phyloP scores from a whole-genome alignment of 2,329 filamentous ascomycete genomes.

The Daldinia eschscholtzii region DNA sequence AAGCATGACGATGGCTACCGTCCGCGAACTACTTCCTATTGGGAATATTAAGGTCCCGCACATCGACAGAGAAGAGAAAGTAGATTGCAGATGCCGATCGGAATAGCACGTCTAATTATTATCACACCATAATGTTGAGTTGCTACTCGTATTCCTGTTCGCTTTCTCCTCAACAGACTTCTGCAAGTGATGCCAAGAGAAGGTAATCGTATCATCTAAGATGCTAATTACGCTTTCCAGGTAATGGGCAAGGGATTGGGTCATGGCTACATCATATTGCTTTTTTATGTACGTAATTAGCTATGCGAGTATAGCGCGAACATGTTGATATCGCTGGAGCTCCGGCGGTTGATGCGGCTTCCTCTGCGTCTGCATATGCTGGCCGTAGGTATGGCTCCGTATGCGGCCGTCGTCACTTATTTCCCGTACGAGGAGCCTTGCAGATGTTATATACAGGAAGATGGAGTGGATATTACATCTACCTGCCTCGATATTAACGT shows the following conservation, averaged over 20 bases:
- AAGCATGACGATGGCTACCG: neutral
- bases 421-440: constrained; percentile 7
- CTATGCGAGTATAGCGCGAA: constrained; percentile 1
- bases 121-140: neutral
- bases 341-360: constrained; percentile 2
- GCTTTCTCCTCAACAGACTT: neutral
- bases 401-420: constrained; percentile 23
- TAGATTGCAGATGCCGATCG: constrained; percentile 12
- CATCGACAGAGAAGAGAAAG: neutral
- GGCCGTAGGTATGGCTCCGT: constrained; percentile 5
- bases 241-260: neutral
- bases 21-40: neutral
- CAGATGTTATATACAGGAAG: constrained; percentile 10
- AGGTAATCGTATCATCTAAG: neutral
- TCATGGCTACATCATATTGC: constrained; percentile 15
- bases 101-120: neutral
- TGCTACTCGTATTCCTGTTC: neutral
- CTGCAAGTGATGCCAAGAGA: constrained; percentile 1
- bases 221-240: neutral
- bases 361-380: constrained; percentile 8
- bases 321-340: neutral
- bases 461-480: neutral
- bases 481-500: neutral
- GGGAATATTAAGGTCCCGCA: neutral
- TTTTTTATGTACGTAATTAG: constrained; percentile 27